A percentile compares a stretch with the other conserved stretches of the same genome.
Evolutionary conservation across 768 basidiomycete species (phyloP).

Genomic region (Lentinula sp.): DNA sequence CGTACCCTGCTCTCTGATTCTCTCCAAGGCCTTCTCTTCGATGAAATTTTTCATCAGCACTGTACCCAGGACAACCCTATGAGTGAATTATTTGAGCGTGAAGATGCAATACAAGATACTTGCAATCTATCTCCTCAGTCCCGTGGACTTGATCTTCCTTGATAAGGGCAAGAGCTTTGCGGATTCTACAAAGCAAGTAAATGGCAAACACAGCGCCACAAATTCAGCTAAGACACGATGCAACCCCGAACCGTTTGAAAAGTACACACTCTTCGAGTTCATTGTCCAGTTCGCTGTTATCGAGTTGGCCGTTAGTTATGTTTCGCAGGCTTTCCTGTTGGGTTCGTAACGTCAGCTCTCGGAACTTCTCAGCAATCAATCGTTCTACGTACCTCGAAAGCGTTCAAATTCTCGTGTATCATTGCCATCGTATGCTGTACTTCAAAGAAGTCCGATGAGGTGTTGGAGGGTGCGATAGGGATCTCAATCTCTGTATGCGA

Average conservation of each 20-base stretch:
- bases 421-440: background rate
- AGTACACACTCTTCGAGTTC: background rate
- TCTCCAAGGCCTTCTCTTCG: slow-evolving; percentile 34
- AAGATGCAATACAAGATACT: slow-evolving; percentile 6
- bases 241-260: background rate
- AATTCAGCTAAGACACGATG: too few species aligned
- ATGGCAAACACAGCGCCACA: background rate
- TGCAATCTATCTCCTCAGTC: slow-evolving; percentile 45
- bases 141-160: slow-evolving; percentile 37
- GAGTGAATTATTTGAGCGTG: background rate
- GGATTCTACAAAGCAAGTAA: background rate
- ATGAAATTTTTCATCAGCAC: slow-evolving; percentile 43
- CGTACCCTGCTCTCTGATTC: slow-evolving; percentile 41
- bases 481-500: background rate
- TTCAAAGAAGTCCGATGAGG: background rate
- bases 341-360: background rate
- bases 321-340: background rate
- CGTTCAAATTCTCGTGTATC: background rate
- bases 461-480: background rate
- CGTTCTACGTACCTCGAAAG: background rate
- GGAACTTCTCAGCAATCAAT: background rate
- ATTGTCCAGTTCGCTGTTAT: background rate
- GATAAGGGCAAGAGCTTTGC: slow-evolving; percentile 18
- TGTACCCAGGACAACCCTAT: slow-evolving; percentile 13
- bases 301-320: background rate